Base-by-base conservation (phyloP, 768 basidiomycete genomes). In the Leccinum imitatum region DNA sequence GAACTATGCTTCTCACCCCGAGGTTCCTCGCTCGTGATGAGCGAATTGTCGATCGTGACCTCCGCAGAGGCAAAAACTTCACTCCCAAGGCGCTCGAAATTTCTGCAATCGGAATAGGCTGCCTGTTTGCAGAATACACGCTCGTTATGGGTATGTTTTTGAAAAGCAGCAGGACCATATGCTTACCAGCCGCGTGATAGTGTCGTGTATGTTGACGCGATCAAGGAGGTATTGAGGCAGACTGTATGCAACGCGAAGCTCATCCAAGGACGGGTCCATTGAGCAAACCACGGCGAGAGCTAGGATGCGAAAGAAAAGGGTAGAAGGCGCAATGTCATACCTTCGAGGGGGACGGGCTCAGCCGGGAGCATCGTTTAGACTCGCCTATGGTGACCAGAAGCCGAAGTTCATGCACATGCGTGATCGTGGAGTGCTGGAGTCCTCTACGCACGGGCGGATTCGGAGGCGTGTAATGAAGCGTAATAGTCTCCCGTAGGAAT, bases 191-290 rank as follows among this genome's bases (percentile, higher is more conserved):
- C 70, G 65, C 11, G 64, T 64, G 52, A 71, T 68, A 25, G 65
- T 71, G 39, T 71, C 70, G 23, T 71, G 66, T 51, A 71, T 71
- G 21, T 69, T 71, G 62, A 55, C 14, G 14, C 68, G 64, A 53
- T 71, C 70, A 19, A 71, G 63, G 21, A 71, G 23, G 50, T 68
- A 67, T 54, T 71, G 66, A 33, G 65, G 53, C 17, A 65, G 13
- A 31, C 37, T 61, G 57, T 71, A 71, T 30, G 60, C 39, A 23
- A 59, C 10, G 9, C 64, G 57, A 52, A 54, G 46, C 23, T 58
- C 58, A 21, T 60, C 58, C 52, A 51, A 25, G 19, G 61, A 37
- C 31, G 50, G 21, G 17, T 64, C 59, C 67, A 64, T 65, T 19
- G 15, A 48, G 23, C 35, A 17, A 21, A 25, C 46, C 25, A 27